Percentiles rank a stretch among this genome's conserved stretches.
Evolutionary conservation across 73 alveolate species (phyloP).

Genomic region (Paramecium octaurelia): DNA sequence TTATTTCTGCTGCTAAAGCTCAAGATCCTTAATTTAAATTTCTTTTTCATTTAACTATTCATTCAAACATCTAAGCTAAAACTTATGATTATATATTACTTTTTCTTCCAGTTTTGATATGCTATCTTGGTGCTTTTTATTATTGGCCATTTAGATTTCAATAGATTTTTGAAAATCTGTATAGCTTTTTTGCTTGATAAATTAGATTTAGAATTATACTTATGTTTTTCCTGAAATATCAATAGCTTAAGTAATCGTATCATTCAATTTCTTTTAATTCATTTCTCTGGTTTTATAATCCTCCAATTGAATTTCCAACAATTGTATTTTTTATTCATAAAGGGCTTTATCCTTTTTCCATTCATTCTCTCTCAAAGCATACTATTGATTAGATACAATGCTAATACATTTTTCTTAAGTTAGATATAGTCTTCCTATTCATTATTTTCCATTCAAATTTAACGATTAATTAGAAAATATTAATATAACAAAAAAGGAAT

Average conservation of each 20-base stretch:
- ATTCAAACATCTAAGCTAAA: background rate
- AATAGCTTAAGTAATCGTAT: background rate
- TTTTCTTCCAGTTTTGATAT: background rate
- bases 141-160: background rate
- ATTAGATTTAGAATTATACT: background rate
- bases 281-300: slow-evolving; percentile 27
- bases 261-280: background rate
- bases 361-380: slow-evolving; percentile 23
- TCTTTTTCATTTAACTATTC: background rate
- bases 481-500: background rate
- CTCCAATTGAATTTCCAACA: slow-evolving; percentile 11
- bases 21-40: background rate
- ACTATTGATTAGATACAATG: background rate
- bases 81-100: background rate
- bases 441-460: slow-evolving; percentile 17
- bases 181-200: background rate
- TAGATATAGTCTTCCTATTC: background rate
- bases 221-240: background rate
- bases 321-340: slow-evolving; percentile 26
- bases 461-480: background rate
- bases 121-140: background rate
- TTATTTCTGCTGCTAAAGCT: background rate
- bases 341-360: slow-evolving; percentile 40
- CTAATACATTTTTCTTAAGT: background rate
- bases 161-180: slow-evolving; percentile 42